Conservation (phyloP, 2,329 filamentous ascomycete species). For the Graphium sp. region DNA sequence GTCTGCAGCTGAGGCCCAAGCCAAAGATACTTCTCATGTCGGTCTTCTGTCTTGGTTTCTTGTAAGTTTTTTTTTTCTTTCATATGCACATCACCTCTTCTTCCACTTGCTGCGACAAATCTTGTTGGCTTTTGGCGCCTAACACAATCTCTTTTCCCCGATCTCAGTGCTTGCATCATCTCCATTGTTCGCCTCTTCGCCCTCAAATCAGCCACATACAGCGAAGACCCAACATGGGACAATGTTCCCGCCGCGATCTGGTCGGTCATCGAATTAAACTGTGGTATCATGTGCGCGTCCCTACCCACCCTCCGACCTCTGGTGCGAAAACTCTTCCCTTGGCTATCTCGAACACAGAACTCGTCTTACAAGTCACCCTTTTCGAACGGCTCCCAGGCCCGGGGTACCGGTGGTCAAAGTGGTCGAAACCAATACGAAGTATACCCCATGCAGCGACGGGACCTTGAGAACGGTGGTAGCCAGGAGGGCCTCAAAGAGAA, state of each 20-base stretch:
- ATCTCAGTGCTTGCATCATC: constrained; percentile 12
- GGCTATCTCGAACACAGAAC: too few species aligned
- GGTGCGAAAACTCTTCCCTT: constrained; percentile 10
- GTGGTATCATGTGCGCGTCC: constrained; percentile 12
- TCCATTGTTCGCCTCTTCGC: constrained; percentile 14
- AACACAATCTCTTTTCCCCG: too few species aligned
- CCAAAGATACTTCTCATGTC: constrained; percentile 10
- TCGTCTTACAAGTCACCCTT: too few species aligned
- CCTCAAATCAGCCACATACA: constrained; percentile 9
- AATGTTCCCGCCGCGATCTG: constrained; percentile 14
- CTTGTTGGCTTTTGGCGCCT: too few species aligned
- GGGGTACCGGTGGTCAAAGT: too few species aligned
- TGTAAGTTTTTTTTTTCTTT: constrained; percentile 7
- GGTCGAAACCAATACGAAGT: too few species aligned
- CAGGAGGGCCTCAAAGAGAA: constrained; percentile 1
- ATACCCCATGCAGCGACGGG: too few species aligned
- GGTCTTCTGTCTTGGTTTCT: constrained; percentile 12
- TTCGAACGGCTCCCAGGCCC: too few species aligned
- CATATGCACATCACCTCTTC: not conserved
- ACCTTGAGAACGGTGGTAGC: constrained; percentile 1
- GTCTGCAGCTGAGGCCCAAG: constrained; percentile 8
- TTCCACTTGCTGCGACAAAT: not conserved
- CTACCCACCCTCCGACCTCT: constrained; percentile 13
- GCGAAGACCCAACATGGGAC: constrained; percentile 12
- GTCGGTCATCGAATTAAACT: constrained; percentile 14